A percentile compares a stretch with the other conserved stretches of the same genome.
These are phyloP conservation scores for Zymoseptoria tritici DNA, from an alignment of 2,329 filamentous ascomycete genomes.

Conservation along the genomic window DNA sequence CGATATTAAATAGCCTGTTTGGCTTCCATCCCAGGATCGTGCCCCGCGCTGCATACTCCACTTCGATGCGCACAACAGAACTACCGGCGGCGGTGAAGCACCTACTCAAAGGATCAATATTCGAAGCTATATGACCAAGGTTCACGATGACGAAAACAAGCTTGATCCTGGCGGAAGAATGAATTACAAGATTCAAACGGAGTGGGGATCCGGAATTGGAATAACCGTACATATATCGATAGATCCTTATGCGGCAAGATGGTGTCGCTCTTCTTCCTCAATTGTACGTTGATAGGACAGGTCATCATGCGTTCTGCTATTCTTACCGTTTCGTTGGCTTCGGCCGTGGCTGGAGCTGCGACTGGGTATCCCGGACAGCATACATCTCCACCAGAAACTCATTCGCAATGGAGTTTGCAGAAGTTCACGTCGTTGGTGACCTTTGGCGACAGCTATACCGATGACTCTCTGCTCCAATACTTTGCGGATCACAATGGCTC, in stretches of 20 bases:
- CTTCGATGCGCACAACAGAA: neutral
- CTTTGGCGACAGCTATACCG: conserved; percentile 66
- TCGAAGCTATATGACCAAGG: neutral
- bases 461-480: conserved; percentile 60
- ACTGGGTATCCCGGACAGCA: neutral
- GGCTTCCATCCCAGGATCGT: neutral
- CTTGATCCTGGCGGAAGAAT: neutral
- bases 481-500: conserved; percentile 52
- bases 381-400: neutral
- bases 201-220: neutral
- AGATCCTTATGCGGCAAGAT: neutral
- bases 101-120: too few species aligned
- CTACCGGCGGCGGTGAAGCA: too few species aligned
- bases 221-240: neutral
- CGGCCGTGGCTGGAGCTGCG: neutral
- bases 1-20: neutral
- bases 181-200: neutral
- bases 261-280: neutral
- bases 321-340: neutral
- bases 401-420: conserved; percentile 32
- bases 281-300: neutral
- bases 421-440: conserved; percentile 57
- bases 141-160: neutral
- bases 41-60: neutral
- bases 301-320: neutral